A percentile compares a stretch with the other conserved stretches of the same genome.
Conservation (phyloP, 306 rosid genomes). For the Amphicarpaea edgeworthii region DNA sequence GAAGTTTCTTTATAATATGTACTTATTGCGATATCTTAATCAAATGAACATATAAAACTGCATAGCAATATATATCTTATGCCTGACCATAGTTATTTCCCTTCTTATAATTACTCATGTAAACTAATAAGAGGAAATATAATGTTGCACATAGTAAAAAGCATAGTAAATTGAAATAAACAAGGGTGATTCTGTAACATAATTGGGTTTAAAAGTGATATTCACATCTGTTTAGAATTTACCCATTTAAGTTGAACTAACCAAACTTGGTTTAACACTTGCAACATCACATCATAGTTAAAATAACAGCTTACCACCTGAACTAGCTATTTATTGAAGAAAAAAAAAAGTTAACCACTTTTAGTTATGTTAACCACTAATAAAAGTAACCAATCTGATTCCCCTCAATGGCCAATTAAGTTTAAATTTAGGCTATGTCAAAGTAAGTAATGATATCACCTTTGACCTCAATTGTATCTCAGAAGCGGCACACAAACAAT, state of each 20-base stretch:
- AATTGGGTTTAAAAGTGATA: not conserved
- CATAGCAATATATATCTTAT: constrained; percentile 1
- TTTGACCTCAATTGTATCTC: constrained; percentile 18
- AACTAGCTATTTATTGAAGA: constrained; percentile 10
- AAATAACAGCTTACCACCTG: not conserved
- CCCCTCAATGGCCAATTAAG: constrained; percentile 20
- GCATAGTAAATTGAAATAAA: constrained; percentile 2
- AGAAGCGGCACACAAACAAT: constrained; percentile 1
- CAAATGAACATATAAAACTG: constrained; percentile 28
- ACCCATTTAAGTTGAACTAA: constrained; percentile 23
- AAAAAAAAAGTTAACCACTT: no score
- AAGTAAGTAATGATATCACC: not conserved
- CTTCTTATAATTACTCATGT: not conserved
- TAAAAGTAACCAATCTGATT: not conserved
- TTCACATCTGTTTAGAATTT: constrained; percentile 15
- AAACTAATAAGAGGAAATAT: constrained; percentile 12
- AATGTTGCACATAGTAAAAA: constrained; percentile 15
- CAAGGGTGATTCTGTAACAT: not conserved
- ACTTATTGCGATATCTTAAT: constrained; percentile 8
- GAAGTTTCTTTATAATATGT: constrained; percentile 11
- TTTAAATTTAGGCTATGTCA: constrained; percentile 3
- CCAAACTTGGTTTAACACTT: constrained; percentile 13
- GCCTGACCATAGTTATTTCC: constrained; percentile 10
- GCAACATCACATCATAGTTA: constrained; percentile 25
- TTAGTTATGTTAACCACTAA: constrained; percentile 2